A percentile compares a stretch with the other conserved stretches of the same genome.
These are phyloP conservation scores for Tricholoma bakamatsutake DNA, from an alignment of 768 basidiomycete genomes.

Conservation along the genomic window DNA sequence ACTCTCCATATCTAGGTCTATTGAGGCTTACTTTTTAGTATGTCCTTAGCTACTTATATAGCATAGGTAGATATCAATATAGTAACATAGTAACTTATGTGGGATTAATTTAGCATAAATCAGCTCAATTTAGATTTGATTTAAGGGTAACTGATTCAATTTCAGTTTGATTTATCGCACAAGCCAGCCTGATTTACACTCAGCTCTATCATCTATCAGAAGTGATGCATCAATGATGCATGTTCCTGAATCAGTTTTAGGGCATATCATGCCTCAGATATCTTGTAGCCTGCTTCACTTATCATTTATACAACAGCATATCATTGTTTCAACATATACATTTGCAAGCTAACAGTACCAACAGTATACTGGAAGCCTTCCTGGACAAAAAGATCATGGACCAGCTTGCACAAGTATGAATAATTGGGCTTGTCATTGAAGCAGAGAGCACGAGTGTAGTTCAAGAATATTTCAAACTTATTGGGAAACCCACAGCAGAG, in stretches of 20 bases:
- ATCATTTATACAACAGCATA: neutral
- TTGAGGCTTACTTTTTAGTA: too few species aligned
- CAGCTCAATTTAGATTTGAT: neutral
- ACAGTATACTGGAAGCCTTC: neutral
- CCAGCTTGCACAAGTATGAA: conserved; percentile 93
- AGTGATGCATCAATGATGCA: neutral
- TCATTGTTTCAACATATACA: neutral
- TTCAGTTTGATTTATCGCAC: neutral
- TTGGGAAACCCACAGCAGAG: conserved; percentile 97
- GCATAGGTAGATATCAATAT: too few species aligned
- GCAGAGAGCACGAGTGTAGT: conserved; percentile 96
- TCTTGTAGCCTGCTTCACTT: neutral
- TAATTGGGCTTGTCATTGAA: conserved; percentile 98
- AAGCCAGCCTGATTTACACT: neutral
- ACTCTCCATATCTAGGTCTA: too few species aligned
- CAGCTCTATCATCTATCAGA: neutral
- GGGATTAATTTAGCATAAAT: too few species aligned
- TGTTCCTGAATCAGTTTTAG: neutral
- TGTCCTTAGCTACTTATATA: too few species aligned
- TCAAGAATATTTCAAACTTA: conserved; percentile 99
- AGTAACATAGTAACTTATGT: too few species aligned
- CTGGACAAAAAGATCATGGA: conserved; percentile 54
- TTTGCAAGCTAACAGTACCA: neutral
- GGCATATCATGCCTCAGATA: neutral
- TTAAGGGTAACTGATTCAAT: neutral